A percentile compares a stretch with the other conserved stretches of the same genome.
phyloP scores from a whole-genome alignment of 768 basidiomycete genomes.

The Dendrothele bispora region DNA sequence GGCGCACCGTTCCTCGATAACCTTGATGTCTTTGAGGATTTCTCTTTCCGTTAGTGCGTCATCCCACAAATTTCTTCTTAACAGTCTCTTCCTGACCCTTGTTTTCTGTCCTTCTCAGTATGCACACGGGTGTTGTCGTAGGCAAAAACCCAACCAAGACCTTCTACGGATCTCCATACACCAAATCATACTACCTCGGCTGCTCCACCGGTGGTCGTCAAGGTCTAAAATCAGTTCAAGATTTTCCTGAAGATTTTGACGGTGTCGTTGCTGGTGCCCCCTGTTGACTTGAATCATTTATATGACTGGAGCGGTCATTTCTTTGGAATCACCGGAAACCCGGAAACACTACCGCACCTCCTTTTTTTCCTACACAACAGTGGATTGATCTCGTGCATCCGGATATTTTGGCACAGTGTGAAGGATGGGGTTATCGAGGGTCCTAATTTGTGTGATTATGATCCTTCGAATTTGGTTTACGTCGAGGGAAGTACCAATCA shows the following conservation, averaged over 20 bases:
- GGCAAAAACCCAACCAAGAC: slow-evolving; percentile 15
- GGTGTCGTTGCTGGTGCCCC: slow-evolving; percentile 22
- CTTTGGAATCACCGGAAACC: slow-evolving; percentile 1
- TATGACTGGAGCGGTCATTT: slow-evolving; percentile 1
- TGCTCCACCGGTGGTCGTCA: slow-evolving; percentile 24
- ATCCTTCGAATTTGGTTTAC: no score
- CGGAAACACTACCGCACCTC: not conserved
- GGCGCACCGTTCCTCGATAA: slow-evolving; percentile 15
- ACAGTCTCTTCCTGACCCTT: not conserved
- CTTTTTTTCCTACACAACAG: slow-evolving; percentile 12
- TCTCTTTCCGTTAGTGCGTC: no score
- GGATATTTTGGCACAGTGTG: slow-evolving; percentile 18
- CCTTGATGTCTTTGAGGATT: slow-evolving; percentile 19
- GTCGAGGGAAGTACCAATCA: no score
- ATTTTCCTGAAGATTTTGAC: slow-evolving; percentile 23
- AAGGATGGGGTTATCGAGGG: no score
- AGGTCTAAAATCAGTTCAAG: slow-evolving; percentile 16
- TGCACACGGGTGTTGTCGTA: slow-evolving; percentile 15
- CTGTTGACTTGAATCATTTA: slow-evolving; percentile 1
- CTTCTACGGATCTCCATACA: slow-evolving; percentile 14
- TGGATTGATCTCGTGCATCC: slow-evolving; percentile 15
- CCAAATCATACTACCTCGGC: slow-evolving; percentile 20
- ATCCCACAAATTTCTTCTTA: not conserved
- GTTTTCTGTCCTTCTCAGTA: not conserved
- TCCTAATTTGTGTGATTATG: no score